Conservation (phyloP, 1,284 basidiomycete genomes). For the Rhodotorula mucilaginosa region DNA sequence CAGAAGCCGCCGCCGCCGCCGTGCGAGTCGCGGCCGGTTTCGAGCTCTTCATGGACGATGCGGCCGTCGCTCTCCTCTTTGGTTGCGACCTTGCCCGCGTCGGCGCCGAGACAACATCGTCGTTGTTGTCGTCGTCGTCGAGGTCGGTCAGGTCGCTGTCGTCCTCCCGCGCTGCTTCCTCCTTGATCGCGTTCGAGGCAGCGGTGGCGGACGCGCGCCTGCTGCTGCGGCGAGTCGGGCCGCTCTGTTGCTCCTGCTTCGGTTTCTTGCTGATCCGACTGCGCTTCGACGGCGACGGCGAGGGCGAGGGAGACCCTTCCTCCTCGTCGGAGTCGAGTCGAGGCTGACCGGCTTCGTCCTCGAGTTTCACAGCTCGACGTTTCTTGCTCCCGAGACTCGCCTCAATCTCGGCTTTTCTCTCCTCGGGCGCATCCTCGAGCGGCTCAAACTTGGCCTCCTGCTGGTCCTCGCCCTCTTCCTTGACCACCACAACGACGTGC, state of each 20-base stretch:
- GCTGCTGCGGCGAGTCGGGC: background rate
- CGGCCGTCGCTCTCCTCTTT: background rate
- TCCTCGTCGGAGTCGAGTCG: background rate
- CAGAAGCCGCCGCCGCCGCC: no score
- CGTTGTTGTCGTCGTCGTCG: background rate
- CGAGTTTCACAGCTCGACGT: constrained; percentile 12
- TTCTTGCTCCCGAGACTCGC: background rate
- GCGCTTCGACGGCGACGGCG: constrained; percentile 4
- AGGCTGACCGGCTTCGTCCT: background rate
- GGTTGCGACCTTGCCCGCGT: no score
- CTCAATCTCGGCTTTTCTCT: background rate
- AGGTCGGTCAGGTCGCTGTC: background rate
- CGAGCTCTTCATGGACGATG: background rate
- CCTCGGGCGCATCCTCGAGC: background rate
- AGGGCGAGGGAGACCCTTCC: no score
- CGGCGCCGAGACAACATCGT: background rate
- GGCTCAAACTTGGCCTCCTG: constrained; percentile 1
- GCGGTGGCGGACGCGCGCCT: background rate
- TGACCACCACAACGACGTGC: background rate
- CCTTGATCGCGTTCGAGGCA: no score
- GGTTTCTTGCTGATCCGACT: background rate
- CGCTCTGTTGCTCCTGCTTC: background rate
- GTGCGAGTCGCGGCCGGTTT: background rate
- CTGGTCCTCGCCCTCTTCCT: background rate
- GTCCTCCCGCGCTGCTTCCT: no score